Evolutionary conservation across 805 yeast genomes (phyloP).

Genomic region (Candida morakotiae): DNA sequence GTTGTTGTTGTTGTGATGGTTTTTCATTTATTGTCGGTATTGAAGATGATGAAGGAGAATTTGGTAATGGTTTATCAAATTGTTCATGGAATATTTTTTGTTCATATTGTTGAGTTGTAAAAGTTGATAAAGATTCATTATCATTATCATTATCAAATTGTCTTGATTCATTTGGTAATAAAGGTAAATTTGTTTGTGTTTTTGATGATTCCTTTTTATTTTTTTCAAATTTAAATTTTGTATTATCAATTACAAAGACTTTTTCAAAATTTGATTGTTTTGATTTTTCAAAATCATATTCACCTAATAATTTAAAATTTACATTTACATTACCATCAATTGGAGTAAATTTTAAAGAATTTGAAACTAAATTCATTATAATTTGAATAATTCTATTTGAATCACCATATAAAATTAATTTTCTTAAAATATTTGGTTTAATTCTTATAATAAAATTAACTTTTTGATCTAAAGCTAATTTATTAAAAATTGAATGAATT

Average conservation of each 20-base stretch:
- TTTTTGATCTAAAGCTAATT: constrained; percentile 71
- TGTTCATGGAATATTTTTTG: constrained; percentile 29
- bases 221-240: neutral
- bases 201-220: neutral
- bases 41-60: neutral
- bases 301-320: constrained; percentile 57
- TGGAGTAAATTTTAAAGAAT: constrained; percentile 88
- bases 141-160: constrained; percentile 14
- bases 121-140: constrained; percentile 24
- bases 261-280: constrained; percentile 34
- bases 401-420: constrained; percentile 77
- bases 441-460: constrained; percentile 61
- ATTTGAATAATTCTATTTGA: constrained; percentile 87
- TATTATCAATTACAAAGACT: constrained; percentile 39
- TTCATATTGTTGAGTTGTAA: constrained; percentile 36
- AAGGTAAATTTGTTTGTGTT: too few relatives aligned
- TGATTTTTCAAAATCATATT: constrained; percentile 54
- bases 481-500: constrained; percentile 77
- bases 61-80: constrained; percentile 2
- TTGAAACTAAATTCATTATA: constrained; percentile 86
- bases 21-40: neutral
- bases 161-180: neutral
- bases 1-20: too few relatives aligned
- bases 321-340: constrained; percentile 81
- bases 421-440: constrained; percentile 55